Evolutionary conservation across 2,329 filamentous ascomycete species (phyloP).

Genomic region (Tolypocladium inflatum): DNA sequence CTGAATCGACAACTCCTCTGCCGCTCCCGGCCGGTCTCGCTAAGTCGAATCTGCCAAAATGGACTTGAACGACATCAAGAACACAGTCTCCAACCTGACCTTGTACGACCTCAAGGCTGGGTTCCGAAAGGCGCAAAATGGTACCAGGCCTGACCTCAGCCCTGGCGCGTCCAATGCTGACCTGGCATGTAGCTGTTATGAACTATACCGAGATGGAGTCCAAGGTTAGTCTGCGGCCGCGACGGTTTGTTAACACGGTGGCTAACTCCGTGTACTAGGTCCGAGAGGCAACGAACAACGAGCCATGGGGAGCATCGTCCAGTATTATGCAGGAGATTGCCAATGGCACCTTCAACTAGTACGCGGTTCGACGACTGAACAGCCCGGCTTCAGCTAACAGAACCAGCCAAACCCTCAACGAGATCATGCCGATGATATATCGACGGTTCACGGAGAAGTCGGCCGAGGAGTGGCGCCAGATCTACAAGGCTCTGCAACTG

Average conservation of each 20-base stretch:
- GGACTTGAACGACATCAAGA: slow-evolving; percentile 80
- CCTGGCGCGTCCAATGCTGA: slow-evolving; percentile 15
- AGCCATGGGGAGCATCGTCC: slow-evolving; percentile 85
- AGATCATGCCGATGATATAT: slow-evolving; percentile 99
- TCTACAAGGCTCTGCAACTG: slow-evolving; percentile 95
- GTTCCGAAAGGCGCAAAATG: slow-evolving; percentile 94
- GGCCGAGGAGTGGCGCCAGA: slow-evolving; percentile 97
- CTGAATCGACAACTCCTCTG: background rate
- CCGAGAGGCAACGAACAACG: slow-evolving; percentile 96
- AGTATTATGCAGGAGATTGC: slow-evolving; percentile 96
- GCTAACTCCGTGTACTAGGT: slow-evolving; percentile 44
- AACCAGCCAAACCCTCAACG: slow-evolving; percentile 81
- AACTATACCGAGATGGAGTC: slow-evolving; percentile 94
- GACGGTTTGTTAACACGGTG: slow-evolving; percentile 1
- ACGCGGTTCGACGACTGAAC: slow-evolving; percentile 22
- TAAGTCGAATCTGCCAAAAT: slow-evolving; percentile 37
- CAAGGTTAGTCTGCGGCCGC: slow-evolving; percentile 35
- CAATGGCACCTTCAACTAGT: slow-evolving; percentile 98
- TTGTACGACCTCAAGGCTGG: slow-evolving; percentile 94
- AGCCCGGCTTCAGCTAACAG: slow-evolving; percentile 8
- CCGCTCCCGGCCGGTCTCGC: background rate
- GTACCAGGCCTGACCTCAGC: slow-evolving; percentile 36
- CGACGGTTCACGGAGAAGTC: slow-evolving; percentile 97
- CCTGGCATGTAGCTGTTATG: slow-evolving; percentile 66
- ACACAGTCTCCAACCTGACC: slow-evolving; percentile 82